These are phyloP conservation scores for Esteya vermicola DNA, from an alignment of 2,329 filamentous ascomycete genomes.

Conservation along the genomic window DNA sequence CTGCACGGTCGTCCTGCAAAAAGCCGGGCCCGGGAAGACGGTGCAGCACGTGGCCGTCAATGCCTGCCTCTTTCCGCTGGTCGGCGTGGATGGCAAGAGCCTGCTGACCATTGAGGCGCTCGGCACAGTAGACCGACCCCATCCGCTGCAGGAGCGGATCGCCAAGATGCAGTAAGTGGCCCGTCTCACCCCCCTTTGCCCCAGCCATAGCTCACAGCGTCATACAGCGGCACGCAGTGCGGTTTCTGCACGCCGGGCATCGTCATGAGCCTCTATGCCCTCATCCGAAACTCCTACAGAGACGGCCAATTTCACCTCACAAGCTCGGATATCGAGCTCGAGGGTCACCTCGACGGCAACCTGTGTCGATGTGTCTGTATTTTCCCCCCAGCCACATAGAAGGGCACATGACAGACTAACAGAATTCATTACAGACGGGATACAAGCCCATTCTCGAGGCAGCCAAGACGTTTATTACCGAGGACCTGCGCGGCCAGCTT, in stretches of 20 bases:
- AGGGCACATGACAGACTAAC: too few species aligned
- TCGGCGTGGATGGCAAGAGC: conserved; percentile 92
- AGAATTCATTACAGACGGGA: too few species aligned
- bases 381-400: too few species aligned
- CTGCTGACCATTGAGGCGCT: conserved; percentile 97
- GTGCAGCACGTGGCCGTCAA: conserved; percentile 97
- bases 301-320: too few species aligned
- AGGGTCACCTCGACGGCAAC: conserved; percentile 96
- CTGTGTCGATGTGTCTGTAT: conserved; percentile 85
- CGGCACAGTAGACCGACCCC: conserved; percentile 71
- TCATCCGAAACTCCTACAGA: conserved; percentile 74
- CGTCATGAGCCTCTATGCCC: conserved; percentile 92
- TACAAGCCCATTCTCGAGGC: conserved; percentile 91
- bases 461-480: conserved; percentile 84
- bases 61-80: conserved; percentile 82
- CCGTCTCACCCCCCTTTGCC: too few species aligned
- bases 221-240: conserved; percentile 75
- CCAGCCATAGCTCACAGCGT: too few species aligned
- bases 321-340: conserved; percentile 75
- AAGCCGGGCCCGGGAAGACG: conserved; percentile 80
- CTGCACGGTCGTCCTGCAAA: conserved; percentile 88
- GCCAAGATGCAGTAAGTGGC: conserved; percentile 83
- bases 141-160: conserved; percentile 82
- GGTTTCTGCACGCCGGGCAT: conserved; percentile 96
- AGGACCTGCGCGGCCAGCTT: too few species aligned